phyloP scores from a whole-genome alignment of 2,329 filamentous ascomycete genomes.

The Venturiaceae sp. region DNA sequence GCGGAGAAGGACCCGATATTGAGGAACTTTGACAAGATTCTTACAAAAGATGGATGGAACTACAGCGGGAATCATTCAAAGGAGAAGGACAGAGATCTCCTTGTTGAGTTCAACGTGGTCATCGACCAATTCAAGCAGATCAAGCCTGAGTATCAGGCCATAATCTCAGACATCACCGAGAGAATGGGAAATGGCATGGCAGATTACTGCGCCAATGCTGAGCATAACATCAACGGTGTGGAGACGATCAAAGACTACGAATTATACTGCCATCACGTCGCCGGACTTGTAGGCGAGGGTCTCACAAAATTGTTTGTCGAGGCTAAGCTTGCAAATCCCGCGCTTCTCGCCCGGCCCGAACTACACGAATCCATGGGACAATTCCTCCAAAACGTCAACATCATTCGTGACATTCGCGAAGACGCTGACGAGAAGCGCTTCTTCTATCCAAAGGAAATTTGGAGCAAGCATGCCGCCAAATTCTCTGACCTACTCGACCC shows the following conservation, averaged over 20 bases:
- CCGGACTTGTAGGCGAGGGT: conserved; percentile 95
- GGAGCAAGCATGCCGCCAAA: conserved; percentile 85
- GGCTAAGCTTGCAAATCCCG: conserved; percentile 76
- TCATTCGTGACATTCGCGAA: conserved; percentile 90
- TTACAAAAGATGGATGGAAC: conserved; percentile 83
- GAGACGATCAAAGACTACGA: conserved; percentile 84
- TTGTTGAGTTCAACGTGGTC: conserved; percentile 86
- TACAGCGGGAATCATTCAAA: conserved; percentile 77
- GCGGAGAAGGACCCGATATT: conserved; percentile 78
- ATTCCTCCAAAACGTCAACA: conserved; percentile 97
- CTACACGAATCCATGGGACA: conserved; percentile 95
- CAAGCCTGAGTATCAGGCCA: conserved; percentile 71
- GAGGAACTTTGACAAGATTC: conserved; percentile 67
- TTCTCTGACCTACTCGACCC: conserved; percentile 87
- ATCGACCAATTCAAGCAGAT: conserved; percentile 79
- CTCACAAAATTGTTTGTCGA: conserved; percentile 84
- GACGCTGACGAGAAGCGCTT: conserved; percentile 78
- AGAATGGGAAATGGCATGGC: conserved; percentile 99
- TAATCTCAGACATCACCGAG: conserved; percentile 85
- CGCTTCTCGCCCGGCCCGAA: conserved; percentile 65
- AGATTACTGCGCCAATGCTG: conserved; percentile 73
- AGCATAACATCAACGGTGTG: conserved; percentile 70
- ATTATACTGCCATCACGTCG: conserved; percentile 95
- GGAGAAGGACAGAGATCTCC: conserved; percentile 87
- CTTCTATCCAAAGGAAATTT: conserved; percentile 95